Percentiles rank a stretch among this genome's conserved stretches.
Evolutionary conservation across 2,329 filamentous ascomycete genomes (phyloP).

Genomic region (Akanthomyces uredinophilus): DNA sequence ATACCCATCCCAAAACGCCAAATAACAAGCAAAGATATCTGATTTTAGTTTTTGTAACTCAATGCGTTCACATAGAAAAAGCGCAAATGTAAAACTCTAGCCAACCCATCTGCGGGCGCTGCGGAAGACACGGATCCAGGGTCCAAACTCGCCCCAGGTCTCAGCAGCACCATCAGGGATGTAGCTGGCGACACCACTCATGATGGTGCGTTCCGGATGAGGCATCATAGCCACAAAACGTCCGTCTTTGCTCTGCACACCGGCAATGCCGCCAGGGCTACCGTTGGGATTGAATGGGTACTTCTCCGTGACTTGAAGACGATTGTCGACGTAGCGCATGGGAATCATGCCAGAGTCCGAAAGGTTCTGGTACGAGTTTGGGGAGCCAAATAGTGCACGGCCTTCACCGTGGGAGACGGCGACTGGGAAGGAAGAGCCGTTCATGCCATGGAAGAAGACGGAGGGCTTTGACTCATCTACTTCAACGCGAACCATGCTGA

Average conservation of each 20-base stretch:
- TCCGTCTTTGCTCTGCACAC: slow-evolving; percentile 70
- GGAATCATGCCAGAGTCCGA: slow-evolving; percentile 65
- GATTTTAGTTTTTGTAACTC: background rate
- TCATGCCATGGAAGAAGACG: slow-evolving; percentile 91
- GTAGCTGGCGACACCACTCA: slow-evolving; percentile 74
- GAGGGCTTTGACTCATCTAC: slow-evolving; percentile 55
- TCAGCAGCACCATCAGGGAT: slow-evolving; percentile 53
- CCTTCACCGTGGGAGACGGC: slow-evolving; percentile 90
- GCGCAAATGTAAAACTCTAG: slow-evolving; percentile 24
- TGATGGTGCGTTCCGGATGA: slow-evolving; percentile 83
- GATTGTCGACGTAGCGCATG: slow-evolving; percentile 82
- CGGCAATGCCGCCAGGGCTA: slow-evolving; percentile 74
- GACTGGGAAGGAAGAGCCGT: slow-evolving; percentile 74
- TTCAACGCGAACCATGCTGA: slow-evolving; percentile 73
- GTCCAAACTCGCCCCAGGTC: slow-evolving; percentile 75
- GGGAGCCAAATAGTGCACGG: slow-evolving; percentile 63
- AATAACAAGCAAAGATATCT: background rate
- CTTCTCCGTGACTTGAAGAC: slow-evolving; percentile 60
- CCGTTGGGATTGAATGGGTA: slow-evolving; percentile 91
- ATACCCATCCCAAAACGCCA: slow-evolving; percentile 2
- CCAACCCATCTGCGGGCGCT: slow-evolving; percentile 87
- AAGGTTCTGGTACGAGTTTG: slow-evolving; percentile 48
- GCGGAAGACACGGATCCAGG: slow-evolving; percentile 82
- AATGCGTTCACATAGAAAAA: background rate
- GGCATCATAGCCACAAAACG: slow-evolving; percentile 88